These are phyloP conservation scores for Xylaria longipes DNA, from an alignment of 495 filamentous ascomycete species.

Conservation along the genomic window DNA sequence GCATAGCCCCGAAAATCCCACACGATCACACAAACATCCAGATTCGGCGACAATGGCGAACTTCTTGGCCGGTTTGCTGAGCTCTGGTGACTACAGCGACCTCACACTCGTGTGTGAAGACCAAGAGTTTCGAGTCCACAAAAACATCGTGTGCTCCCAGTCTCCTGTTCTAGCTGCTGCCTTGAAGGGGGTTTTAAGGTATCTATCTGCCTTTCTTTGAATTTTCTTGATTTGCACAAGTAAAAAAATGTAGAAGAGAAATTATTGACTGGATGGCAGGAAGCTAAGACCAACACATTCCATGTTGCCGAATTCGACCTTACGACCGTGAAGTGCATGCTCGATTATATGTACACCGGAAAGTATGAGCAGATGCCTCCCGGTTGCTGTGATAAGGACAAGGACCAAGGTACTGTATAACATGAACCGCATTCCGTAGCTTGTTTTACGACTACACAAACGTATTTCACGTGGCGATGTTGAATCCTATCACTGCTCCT, in stretches of 20 bases:
- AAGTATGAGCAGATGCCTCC: not conserved
- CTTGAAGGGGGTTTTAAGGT: not conserved
- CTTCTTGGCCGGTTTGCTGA: not conserved
- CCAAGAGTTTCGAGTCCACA: not conserved
- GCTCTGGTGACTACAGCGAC: not conserved
- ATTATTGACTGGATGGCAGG: not conserved
- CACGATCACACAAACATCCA: not conserved
- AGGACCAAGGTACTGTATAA: not conserved
- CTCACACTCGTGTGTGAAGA: conserved; percentile 5
- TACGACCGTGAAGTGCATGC: not conserved
- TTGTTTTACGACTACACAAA: not conserved
- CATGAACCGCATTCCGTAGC: not conserved
- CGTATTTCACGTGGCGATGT: not conserved
- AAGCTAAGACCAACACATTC: not conserved
- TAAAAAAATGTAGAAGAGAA: too few relatives aligned
- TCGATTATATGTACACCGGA: conserved; percentile 11
- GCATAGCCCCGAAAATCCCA: not conserved
- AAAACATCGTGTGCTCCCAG: not conserved
- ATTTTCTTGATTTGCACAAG: not conserved
- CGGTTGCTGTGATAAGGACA: too few relatives aligned
- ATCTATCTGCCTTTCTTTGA: not conserved
- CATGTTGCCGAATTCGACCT: not conserved
- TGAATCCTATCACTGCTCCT: not conserved
- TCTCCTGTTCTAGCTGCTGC: conserved; percentile 2
- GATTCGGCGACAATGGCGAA: not conserved